Evolutionary conservation across 768 basidiomycete genomes (phyloP).

Genomic region (Sarcomyxa edulis): DNA sequence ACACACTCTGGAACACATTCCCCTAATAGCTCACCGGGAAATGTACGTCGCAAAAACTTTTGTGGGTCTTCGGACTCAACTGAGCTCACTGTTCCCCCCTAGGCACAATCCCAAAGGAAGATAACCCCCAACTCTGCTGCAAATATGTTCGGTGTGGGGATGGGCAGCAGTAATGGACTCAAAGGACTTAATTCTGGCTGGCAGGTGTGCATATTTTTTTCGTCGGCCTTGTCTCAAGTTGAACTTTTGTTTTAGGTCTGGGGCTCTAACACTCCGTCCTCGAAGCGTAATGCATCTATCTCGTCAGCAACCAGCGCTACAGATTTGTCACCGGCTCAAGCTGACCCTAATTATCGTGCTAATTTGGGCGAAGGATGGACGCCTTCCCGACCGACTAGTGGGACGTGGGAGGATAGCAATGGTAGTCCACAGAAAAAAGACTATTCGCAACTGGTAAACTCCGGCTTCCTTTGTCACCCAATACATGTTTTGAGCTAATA

Average conservation of each 20-base stretch:
- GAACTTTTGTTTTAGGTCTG: constrained; percentile 44
- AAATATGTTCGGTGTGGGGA: constrained; percentile 50
- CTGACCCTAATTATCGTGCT: constrained; percentile 42
- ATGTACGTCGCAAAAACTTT: constrained; percentile 35
- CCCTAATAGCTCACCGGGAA: constrained; percentile 53
- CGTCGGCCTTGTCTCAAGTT: constrained; percentile 12
- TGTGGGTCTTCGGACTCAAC: constrained; percentile 2
- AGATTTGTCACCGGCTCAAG: constrained; percentile 39
- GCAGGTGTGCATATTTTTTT: constrained; percentile 44
- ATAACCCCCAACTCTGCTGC: constrained; percentile 32
- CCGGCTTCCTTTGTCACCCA: constrained; percentile 5
- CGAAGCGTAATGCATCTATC: constrained; percentile 55
- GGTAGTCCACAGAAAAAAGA: constrained; percentile 47
- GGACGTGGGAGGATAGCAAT: constrained; percentile 55
- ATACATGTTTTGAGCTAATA: neutral
- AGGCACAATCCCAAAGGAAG: constrained; percentile 42
- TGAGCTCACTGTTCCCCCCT: constrained; percentile 9
- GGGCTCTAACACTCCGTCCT: constrained; percentile 42
- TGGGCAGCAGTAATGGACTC: constrained; percentile 39
- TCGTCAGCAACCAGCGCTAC: constrained; percentile 53
- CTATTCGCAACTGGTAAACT: constrained; percentile 40
- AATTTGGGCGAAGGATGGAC: constrained; percentile 47
- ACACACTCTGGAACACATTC: constrained; percentile 60
- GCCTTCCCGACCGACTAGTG: constrained; percentile 44
- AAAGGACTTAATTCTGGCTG: constrained; percentile 58